Conservation (phyloP, 371 early-diverging fungal species). For the Lichtheimia ramosa region DNA sequence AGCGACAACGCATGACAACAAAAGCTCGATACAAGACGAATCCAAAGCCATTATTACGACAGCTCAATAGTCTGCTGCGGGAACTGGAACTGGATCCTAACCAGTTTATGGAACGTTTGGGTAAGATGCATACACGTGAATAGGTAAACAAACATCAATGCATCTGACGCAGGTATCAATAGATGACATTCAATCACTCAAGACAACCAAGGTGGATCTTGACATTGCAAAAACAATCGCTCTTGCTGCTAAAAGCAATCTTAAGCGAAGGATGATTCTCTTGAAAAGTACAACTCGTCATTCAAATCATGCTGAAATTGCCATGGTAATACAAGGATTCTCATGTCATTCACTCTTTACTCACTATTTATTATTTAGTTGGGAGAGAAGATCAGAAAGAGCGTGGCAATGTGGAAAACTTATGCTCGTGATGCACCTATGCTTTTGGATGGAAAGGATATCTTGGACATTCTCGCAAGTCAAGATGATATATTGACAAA, state of each 20-base stretch:
- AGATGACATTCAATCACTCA: constrained; percentile 45
- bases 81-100: constrained; percentile 42
- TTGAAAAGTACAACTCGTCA: constrained; percentile 28
- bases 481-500: constrained; percentile 23
- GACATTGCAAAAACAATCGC: constrained; percentile 52
- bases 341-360: neutral
- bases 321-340: constrained; percentile 9
- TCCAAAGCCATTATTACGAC: constrained; percentile 43
- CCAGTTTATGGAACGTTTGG: neutral
- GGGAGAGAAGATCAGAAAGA: constrained; percentile 28
- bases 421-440: constrained; percentile 34
- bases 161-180: neutral
- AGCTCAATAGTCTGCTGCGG: constrained; percentile 38
- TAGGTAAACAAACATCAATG: neutral
- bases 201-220: constrained; percentile 45
- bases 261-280: constrained; percentile 38
- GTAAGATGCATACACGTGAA: neutral
- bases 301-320: constrained; percentile 17
- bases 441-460: constrained; percentile 33
- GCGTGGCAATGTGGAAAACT: constrained; percentile 26
- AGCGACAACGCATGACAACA: no score
- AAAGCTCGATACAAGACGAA: constrained; percentile 44
- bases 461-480: constrained; percentile 18
- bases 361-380: constrained; percentile 16
- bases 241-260: constrained; percentile 44